Percentiles rank a stretch among this genome's conserved stretches.
Evolutionary conservation across 331 rosid species (phyloP).

Genomic region (Spiraea crenata): DNA sequence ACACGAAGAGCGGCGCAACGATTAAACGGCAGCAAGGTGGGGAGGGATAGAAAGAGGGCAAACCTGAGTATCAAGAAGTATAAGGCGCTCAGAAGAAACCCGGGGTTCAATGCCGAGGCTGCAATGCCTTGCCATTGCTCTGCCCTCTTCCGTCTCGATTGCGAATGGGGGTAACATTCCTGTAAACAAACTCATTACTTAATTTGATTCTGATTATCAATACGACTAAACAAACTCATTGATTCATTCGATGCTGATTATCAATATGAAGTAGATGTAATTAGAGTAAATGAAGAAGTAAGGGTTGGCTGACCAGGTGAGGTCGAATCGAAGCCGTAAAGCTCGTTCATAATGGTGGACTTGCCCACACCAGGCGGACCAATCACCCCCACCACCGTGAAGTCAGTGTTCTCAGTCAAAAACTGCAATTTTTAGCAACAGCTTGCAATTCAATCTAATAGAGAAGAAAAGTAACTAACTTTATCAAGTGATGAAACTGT

Average conservation of each 20-base stretch:
- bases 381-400: constrained; percentile 81
- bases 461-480: neutral
- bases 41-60: neutral
- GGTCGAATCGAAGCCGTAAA: constrained; percentile 74
- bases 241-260: too few relatives aligned
- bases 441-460: neutral
- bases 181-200: constrained; percentile 19
- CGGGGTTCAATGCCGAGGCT: constrained; percentile 83
- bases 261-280: too few relatives aligned
- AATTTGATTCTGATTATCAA: neutral
- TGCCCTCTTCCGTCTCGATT: constrained; percentile 61
- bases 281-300: constrained; percentile 12
- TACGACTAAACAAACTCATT: neutral
- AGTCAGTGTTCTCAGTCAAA: constrained; percentile 80
- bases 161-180: constrained; percentile 84
- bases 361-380: constrained; percentile 90
- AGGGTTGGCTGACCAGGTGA: constrained; percentile 58
- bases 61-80: constrained; percentile 92
- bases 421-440: constrained; percentile 44
- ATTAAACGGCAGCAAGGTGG: neutral
- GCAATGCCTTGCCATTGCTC: constrained; percentile 78
- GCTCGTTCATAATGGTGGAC: constrained; percentile 79
- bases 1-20: too few relatives aligned
- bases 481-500: too few relatives aligned
- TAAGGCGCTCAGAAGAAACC: constrained; percentile 72